phyloP scores from a whole-genome alignment of 1,139 yeast genomes.

The Pneumocystis canis region DNA sequence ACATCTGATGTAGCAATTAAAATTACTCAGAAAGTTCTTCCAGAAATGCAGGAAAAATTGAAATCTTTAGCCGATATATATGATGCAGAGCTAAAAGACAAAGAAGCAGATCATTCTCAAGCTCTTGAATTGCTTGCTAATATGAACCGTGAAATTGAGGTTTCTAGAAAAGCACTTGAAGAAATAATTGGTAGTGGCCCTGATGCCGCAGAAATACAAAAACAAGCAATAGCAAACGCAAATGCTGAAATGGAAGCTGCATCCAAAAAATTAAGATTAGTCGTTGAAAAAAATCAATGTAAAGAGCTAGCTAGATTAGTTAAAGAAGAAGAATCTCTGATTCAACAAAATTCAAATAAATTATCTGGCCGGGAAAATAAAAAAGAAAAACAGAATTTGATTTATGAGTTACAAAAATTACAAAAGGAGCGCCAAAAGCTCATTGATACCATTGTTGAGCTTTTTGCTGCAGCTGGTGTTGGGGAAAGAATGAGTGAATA shows the following conservation, averaged over 20 bases:
- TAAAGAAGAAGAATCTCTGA: conserved; percentile 28
- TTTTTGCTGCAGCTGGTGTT: conserved; percentile 33
- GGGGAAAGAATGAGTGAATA: conserved; percentile 62
- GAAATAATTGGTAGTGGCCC: conserved; percentile 2
- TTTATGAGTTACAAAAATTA: conserved; percentile 30
- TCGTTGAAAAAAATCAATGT: conserved; percentile 44
- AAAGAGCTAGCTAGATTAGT: conserved; percentile 36
- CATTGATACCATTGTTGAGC: conserved; percentile 32
- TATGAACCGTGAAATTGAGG: conserved; percentile 29
- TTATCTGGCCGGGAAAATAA: conserved; percentile 2
- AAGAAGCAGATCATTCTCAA: conserved; percentile 35
- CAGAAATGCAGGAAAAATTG: conserved; percentile 33
- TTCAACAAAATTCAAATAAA: background rate
- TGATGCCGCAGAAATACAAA: conserved; percentile 19
- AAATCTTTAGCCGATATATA: conserved; percentile 42
- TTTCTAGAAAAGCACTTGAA: conserved; percentile 12
- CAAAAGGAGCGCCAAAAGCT: conserved; percentile 36
- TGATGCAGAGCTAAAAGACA: conserved; percentile 37
- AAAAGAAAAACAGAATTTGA: conserved; percentile 21
- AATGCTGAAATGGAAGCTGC: background rate
- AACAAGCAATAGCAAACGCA: conserved; percentile 15
- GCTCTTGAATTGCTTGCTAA: conserved; percentile 30
- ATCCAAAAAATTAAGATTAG: conserved; percentile 23
- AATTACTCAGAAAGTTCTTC: conserved; percentile 33
- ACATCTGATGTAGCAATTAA: conserved; percentile 38